Evolutionary conservation across 2,329 filamentous ascomycete species (phyloP).

Genomic region (Tolypocladium amazonense): DNA sequence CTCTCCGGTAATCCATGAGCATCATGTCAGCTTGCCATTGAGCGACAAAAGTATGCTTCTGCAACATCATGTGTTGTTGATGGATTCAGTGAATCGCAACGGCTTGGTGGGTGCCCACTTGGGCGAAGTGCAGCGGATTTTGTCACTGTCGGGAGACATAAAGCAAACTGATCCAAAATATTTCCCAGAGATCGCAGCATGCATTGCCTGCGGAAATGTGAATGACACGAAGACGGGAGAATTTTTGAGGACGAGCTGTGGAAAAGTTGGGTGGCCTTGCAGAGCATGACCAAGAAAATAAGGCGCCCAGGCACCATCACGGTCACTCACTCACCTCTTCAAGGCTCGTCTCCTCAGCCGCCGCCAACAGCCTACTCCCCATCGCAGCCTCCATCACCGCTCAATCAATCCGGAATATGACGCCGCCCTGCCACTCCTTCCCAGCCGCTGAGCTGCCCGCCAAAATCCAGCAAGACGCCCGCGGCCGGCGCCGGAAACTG

Average conservation of each 20-base stretch:
- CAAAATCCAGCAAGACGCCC: conserved; percentile 35
- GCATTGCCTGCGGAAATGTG: not conserved
- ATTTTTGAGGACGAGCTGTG: not conserved
- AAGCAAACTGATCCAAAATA: too few relatives aligned
- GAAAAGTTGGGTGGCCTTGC: not conserved
- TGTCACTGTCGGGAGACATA: not conserved
- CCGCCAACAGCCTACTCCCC: conserved; percentile 39
- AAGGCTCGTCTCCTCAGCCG: conserved; percentile 46
- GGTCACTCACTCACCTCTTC: conserved; percentile 41
- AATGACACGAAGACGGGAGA: not conserved
- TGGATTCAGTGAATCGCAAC: not conserved
- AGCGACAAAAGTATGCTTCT: not conserved
- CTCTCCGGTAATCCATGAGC: not conserved
- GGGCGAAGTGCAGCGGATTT: not conserved
- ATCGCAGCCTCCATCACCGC: conserved; percentile 25
- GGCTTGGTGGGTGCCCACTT: not conserved
- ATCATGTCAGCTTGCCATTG: not conserved
- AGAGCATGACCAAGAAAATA: not conserved
- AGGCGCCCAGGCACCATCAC: conserved; percentile 1
- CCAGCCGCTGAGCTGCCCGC: conserved; percentile 38
- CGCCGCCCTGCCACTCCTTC: conserved; percentile 47
- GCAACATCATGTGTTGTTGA: not conserved
- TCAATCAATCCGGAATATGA: conserved; percentile 29
- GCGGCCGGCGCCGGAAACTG: conserved; percentile 43
- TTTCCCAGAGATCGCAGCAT: not conserved